A percentile compares a stretch with the other conserved stretches of the same genome.
phyloP scores from a whole-genome alignment of 169 alveolate genomes.

The Plasmodium fragile region DNA sequence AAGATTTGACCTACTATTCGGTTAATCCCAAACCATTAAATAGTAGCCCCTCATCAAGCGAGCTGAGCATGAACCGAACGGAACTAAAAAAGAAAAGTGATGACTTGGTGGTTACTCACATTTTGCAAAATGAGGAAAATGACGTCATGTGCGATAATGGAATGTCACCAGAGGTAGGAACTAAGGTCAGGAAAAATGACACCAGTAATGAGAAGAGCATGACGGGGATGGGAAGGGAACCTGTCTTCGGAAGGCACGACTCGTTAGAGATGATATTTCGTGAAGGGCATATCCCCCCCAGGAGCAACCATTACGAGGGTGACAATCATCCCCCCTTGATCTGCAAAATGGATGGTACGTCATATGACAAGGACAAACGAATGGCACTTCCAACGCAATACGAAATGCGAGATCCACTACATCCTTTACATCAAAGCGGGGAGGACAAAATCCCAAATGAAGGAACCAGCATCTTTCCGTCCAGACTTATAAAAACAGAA shows the following conservation, averaged over 20 bases:
- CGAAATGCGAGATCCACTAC: background rate
- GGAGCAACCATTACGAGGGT: background rate
- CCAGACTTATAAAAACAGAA: background rate
- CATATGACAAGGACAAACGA: background rate
- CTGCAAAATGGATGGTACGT: background rate
- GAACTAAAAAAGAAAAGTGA: conserved; percentile 6
- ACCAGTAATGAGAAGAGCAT: background rate
- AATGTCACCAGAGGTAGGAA: background rate
- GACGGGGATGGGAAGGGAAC: background rate
- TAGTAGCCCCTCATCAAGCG: background rate
- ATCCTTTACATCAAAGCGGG: background rate
- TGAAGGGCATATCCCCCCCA: background rate
- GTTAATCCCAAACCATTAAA: background rate
- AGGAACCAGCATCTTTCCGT: background rate
- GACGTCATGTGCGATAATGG: background rate
- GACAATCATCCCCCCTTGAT: background rate
- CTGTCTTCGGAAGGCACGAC: background rate
- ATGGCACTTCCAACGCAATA: background rate
- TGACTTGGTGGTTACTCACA: background rate
- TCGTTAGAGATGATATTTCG: background rate
- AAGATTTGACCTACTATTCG: background rate
- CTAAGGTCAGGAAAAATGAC: background rate
- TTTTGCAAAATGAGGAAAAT: background rate
- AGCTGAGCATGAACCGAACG: background rate
- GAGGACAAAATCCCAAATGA: background rate